Conservation (phyloP, 2,329 filamentous ascomycete species). For the Calonectria henricotiae region DNA sequence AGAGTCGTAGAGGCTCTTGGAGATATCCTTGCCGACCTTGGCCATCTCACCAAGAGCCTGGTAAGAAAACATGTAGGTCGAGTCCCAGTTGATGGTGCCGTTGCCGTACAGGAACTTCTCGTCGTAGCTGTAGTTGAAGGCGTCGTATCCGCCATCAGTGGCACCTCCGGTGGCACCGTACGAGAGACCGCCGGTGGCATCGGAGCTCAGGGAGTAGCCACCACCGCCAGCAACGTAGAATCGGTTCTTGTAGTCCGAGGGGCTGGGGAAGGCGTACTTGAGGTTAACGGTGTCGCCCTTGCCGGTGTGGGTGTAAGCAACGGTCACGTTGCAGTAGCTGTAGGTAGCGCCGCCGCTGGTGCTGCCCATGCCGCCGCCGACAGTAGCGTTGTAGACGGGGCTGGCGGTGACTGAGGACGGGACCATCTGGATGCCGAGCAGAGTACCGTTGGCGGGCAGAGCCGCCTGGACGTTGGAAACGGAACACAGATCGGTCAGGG, state of each 20-base stretch:
- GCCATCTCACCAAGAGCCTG: conserved; percentile 67
- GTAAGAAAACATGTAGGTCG: conserved; percentile 68
- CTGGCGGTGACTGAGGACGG: conserved; percentile 61
- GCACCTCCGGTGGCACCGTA: conserved; percentile 62
- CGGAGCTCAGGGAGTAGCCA: conserved; percentile 55
- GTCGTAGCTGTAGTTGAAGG: conserved; percentile 59
- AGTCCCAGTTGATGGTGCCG: conserved; percentile 68
- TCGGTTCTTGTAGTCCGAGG: conserved; percentile 61
- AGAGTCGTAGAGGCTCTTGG: conserved; percentile 60
- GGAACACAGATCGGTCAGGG: conserved; percentile 46
- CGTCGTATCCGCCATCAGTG: conserved; percentile 64
- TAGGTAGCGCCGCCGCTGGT: conserved; percentile 48
- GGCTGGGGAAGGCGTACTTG: conserved; percentile 56
- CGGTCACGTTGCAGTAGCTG: conserved; percentile 58
- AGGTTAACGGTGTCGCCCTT: conserved; percentile 55
- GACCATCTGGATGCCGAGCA: conserved; percentile 52
- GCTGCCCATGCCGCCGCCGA: conserved; percentile 47
- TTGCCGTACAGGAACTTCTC: conserved; percentile 64
- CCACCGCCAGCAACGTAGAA: conserved; percentile 65
- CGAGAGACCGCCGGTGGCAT: conserved; percentile 59
- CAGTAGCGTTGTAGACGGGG: conserved; percentile 40
- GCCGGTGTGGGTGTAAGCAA: conserved; percentile 57
- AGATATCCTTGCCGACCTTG: conserved; percentile 62
- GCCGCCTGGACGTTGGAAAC: conserved; percentile 44
- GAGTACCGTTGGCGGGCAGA: conserved; percentile 42